A percentile compares a stretch with the other conserved stretches of the same genome.
These are phyloP conservation scores for Aethionema arabicum DNA, from an alignment of 345 rosid species.

Conservation along the genomic window DNA sequence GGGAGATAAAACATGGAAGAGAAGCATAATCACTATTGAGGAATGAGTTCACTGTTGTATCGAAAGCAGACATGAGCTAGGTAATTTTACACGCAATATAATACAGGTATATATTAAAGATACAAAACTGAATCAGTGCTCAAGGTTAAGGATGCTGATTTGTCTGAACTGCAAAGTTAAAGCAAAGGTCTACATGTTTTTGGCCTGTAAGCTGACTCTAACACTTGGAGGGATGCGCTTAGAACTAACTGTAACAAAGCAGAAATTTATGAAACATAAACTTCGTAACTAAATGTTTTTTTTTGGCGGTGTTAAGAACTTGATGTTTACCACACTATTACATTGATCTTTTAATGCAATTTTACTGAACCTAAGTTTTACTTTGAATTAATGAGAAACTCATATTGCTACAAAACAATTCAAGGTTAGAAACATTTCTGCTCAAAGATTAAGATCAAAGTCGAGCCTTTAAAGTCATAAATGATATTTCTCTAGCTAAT, in stretches of 20 bases:
- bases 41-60: neutral
- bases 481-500: too few species aligned
- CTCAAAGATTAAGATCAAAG: too few species aligned
- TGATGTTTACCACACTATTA: neutral
- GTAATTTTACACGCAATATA: neutral
- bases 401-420: too few species aligned
- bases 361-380: too few species aligned
- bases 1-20: slow-evolving; percentile 25
- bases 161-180: slow-evolving; percentile 15
- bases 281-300: neutral
- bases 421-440: too few species aligned
- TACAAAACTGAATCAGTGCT: slow-evolving; percentile 6
- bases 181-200: slow-evolving; percentile 17
- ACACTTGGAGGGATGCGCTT: slow-evolving; percentile 6
- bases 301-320: neutral
- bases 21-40: slow-evolving; percentile 9
- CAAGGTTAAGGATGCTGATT: neutral
- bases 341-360: too few species aligned
- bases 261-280: slow-evolving; percentile 3
- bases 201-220: neutral
- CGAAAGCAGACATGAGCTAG: neutral
- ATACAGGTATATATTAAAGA: neutral
- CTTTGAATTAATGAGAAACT: too few species aligned
- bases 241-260: slow-evolving; percentile 1
- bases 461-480: too few species aligned